Base-by-base conservation (phyloP, 768 basidiomycete species). In the Stropharia rugosoannulata region DNA sequence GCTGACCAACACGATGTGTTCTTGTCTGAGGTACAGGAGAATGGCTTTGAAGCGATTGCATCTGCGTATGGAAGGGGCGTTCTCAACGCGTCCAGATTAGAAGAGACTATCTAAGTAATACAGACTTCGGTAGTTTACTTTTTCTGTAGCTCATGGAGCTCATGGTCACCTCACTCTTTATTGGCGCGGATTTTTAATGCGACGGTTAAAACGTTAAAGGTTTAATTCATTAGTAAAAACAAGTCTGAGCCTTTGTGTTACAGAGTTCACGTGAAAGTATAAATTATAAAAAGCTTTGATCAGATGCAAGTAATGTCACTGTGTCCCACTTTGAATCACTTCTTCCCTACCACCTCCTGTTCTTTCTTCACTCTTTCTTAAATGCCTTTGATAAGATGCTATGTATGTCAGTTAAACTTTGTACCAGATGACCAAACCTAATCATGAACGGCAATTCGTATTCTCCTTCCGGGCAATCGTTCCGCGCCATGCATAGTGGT, bases 1-100 rank as follows among this genome's bases (percentile, higher is more conserved):
- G 90, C 87, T 10, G 86, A 90, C 64, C 87, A 93, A 59, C 90
- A 93, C 61, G 89, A 91, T 16, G 64, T 90, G 12, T 93, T 93
- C 74, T 69, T 91, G 32, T 79, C 84, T 3, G 89, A 93, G 59
- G 90, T 92, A 36, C 77, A 83, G 58, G 81, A 83, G 64, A 83
- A 82, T 50, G 90, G 90, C 1, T 92, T 92, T 63, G 76, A 78
- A 57, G 85, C 86, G 11, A 77, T 93, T 19, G 88, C 90, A 5
- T 70, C 77, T 16, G 90, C 83, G 11, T 93, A 89, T 64, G 80
- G 86, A 13, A 76, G 84, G 52, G 90, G 89, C 11, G 72, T 87
- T 41, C 64, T 92, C 61, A 81, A 78, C 62, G 66, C 71, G 62
- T 64, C 73, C 40, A 68, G 73, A 43, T 52, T 70, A 45, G 74